These are phyloP conservation scores for Syzygium syzygioides DNA, from an alignment of 441 rosid species.

Conservation along the genomic window DNA sequence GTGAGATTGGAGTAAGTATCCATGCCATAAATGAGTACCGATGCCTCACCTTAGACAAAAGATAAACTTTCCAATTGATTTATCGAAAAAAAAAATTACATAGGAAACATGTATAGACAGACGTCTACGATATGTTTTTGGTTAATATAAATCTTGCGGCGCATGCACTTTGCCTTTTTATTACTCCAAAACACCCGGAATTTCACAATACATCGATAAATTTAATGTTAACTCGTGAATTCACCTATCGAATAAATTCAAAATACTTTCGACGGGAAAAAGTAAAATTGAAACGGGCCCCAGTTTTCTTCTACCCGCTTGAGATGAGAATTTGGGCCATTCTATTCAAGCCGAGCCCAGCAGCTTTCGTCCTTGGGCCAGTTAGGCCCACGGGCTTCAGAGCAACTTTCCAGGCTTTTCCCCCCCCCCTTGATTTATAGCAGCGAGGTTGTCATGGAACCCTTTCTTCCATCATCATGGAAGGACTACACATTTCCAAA, in stretches of 20 bases:
- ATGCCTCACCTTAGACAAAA: neutral
- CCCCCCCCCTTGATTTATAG: accelerated
- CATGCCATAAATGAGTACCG: neutral
- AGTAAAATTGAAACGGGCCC: neutral
- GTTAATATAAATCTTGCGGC: neutral
- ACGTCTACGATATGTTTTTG: too few species aligned
- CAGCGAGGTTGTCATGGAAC: neutral
- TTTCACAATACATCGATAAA: neutral
- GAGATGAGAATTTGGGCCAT: neutral
- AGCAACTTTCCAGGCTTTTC: neutral
- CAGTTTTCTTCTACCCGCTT: neutral
- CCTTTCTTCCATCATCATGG: neutral
- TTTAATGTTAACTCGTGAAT: neutral
- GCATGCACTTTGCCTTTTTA: neutral
- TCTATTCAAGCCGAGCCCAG: neutral
- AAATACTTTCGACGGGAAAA: neutral
- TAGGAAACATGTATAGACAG: too few species aligned
- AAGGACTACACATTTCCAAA: neutral
- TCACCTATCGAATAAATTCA: neutral
- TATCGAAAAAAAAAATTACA: too few species aligned
- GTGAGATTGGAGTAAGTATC: neutral
- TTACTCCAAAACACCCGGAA: neutral
- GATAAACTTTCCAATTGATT: too few species aligned
- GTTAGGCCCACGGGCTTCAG: neutral
- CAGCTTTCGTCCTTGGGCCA: neutral